phyloP scores from a whole-genome alignment of 805 yeast species.

The Candida stauntonica region DNA sequence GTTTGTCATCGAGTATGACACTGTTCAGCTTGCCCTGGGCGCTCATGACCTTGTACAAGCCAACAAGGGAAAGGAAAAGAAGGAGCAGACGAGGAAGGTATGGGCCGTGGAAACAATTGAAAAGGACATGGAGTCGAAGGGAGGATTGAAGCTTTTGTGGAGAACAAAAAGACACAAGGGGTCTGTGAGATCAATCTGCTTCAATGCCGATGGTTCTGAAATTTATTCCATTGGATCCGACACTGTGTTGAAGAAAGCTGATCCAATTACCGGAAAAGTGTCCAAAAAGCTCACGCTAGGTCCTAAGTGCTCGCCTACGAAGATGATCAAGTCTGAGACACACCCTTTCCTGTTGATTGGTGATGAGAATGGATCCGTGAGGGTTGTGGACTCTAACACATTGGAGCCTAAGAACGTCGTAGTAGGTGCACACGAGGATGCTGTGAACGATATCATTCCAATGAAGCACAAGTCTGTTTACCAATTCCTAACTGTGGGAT shows the following conservation, averaged over 20 bases:
- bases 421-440: conserved; percentile 63
- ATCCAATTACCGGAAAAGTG: conserved; percentile 71
- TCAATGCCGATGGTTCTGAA: conserved; percentile 47
- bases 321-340: conserved; percentile 31
- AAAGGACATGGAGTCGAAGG: conserved; percentile 18
- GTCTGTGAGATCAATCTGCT: conserved; percentile 69
- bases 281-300: conserved; percentile 28
- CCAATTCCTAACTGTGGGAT: conserved; percentile 75
- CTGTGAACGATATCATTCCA: conserved; percentile 69
- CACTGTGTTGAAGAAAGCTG: conserved; percentile 69
- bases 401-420: conserved; percentile 48
- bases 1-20: conserved; percentile 54
- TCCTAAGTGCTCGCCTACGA: conserved; percentile 26
- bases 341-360: conserved; percentile 48
- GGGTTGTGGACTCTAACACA: conserved; percentile 53
- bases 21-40: conserved; percentile 37
- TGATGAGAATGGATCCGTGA: conserved; percentile 64
- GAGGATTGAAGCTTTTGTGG: conserved; percentile 49
- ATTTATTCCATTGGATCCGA: conserved; percentile 78
- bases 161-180: conserved; percentile 87
- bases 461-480: conserved; percentile 70
- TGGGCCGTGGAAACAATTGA: conserved; percentile 37
- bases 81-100: conserved; percentile 33
- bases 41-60: conserved; percentile 25
- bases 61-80: conserved; percentile 27